phyloP scores from a whole-genome alignment of 1,139 yeast species.

The Kurtzmaniella quercitrusa region DNA sequence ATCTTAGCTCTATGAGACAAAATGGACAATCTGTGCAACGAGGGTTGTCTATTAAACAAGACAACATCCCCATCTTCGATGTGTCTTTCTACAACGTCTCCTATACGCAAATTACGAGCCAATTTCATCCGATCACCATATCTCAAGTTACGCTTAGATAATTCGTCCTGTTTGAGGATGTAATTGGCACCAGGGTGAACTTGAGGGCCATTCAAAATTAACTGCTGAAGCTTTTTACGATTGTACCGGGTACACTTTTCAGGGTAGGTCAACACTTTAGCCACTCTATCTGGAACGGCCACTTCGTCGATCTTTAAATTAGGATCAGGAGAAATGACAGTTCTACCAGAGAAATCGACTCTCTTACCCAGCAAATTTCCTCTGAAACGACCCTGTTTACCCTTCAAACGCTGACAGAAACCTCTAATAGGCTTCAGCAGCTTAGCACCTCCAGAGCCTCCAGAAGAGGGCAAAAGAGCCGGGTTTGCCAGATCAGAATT shows the following conservation, averaged over 20 bases:
- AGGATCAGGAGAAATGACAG: slow-evolving; percentile 98
- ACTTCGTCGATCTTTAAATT: slow-evolving; percentile 92
- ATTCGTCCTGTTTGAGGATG: slow-evolving; percentile 75
- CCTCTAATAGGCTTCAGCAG: slow-evolving; percentile 86
- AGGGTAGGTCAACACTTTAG: slow-evolving; percentile 92
- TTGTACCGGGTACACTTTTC: slow-evolving; percentile 92
- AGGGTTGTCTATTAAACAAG: slow-evolving; percentile 95
- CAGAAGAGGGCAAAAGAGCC: slow-evolving; percentile 60
- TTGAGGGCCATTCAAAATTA: slow-evolving; percentile 82
- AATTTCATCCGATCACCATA: slow-evolving; percentile 81
- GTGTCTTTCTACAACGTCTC: slow-evolving; percentile 97
- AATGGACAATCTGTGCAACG: slow-evolving; percentile 90
- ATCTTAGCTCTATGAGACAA: slow-evolving; percentile 93
- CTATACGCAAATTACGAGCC: slow-evolving; percentile 73
- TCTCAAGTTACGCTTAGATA: slow-evolving; percentile 80
- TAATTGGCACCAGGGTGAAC: slow-evolving; percentile 97
- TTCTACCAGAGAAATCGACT: slow-evolving; percentile 97
- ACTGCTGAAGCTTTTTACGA: slow-evolving; percentile 64
- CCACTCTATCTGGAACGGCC: slow-evolving; percentile 96
- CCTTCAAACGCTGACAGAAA: slow-evolving; percentile 93
- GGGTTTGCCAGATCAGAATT: slow-evolving; percentile 94
- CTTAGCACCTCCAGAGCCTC: slow-evolving; percentile 55
- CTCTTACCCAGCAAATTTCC: slow-evolving; percentile 98
- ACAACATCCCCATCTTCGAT: slow-evolving; percentile 96
- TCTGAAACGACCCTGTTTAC: slow-evolving; percentile 98